Base-by-base conservation (phyloP, 176 grass and related monocot genomes). In the Carex littledalei region DNA sequence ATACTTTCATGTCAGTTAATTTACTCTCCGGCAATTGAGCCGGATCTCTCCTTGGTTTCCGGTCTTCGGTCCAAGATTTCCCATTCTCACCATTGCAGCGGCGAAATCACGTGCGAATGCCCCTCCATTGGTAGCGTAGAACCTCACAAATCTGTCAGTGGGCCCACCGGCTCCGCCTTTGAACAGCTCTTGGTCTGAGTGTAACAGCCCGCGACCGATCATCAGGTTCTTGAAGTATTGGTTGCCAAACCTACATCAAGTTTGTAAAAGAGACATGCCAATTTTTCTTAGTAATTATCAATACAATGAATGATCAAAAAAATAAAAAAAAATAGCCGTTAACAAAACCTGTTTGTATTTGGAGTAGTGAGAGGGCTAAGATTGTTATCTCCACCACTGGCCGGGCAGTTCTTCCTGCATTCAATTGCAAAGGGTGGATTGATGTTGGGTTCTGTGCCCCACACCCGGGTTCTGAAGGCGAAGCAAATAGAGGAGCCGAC, bases 101-200 rank as follows among this genome's bases (percentile, higher is more conserved):
- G 29, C 87, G 15, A 89, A 89, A 39, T 82, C 87, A 2, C 6
- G 7, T 8, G 31, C 70, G n/a, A 89, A 89, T 3, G 34, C 77
- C 26, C 14, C 29, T 32, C 45, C 43, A 6, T 86, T 83, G 13
- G 21, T 18, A 41, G n/a, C 41, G 53, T 89, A 89, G 49, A 17
- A 13, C 77, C 15, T 55, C 54, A 89, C 87, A 7, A 82, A 34
- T 45, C 7, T 11, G 26, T 89, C 84, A 17, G 53, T 86, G 2
- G 62, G 53, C 21, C 77, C 79, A 2, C 83, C 69, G 1, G 69
- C 81, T 21, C 64, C 59, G 4, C 86, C 86, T 10, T 63, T 76
- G 57, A 57, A 83, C 55, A 89, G 43, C 34, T 85, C 78, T 52
- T 76, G 78, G 58, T 89, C 87, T 0, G 87, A 89, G 76, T 89